These are phyloP conservation scores for Ogataea trehaloabstinens DNA, from an alignment of 805 yeast genomes.

Conservation along the genomic window DNA sequence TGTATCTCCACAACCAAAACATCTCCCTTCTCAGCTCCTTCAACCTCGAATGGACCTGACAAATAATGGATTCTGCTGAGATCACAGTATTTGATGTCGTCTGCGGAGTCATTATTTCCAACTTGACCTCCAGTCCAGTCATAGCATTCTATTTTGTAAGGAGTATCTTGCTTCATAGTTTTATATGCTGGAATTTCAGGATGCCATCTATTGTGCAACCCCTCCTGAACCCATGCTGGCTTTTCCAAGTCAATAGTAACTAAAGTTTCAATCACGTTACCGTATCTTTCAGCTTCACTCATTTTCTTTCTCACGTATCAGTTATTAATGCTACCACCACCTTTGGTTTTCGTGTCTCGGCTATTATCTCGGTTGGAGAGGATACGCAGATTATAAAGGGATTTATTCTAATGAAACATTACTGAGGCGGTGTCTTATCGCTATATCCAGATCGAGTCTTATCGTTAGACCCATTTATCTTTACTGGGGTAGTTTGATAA, in stretches of 20 bases:
- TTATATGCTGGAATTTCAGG: conserved; percentile 46
- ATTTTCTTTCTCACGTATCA: not conserved
- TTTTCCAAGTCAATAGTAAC: conserved; percentile 40
- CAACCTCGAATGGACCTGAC: conserved; percentile 47
- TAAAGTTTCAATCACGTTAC: conserved; percentile 35
- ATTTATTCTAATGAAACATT: no score
- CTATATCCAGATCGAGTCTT: no score
- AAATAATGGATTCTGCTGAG: conserved; percentile 45
- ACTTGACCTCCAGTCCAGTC: conserved; percentile 58
- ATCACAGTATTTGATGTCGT: conserved; percentile 45
- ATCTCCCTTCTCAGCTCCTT: conserved; percentile 47
- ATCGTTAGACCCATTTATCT: no score
- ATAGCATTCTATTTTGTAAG: conserved; percentile 47
- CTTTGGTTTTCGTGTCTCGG: not conserved
- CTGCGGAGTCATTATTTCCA: conserved; percentile 45
- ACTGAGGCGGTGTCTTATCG: no score
- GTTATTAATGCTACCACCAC: not conserved
- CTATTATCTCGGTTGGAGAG: no score
- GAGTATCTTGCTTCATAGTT: conserved; percentile 40
- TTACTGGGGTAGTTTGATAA: no score
- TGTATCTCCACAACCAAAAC: conserved; percentile 47
- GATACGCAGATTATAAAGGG: no score
- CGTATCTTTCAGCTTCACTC: conserved; percentile 10
- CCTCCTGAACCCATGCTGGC: conserved; percentile 46
- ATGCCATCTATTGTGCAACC: conserved; percentile 53